phyloP scores from a whole-genome alignment of 2,329 filamentous ascomycete species.

The Coleophoma eucalyptorum region DNA sequence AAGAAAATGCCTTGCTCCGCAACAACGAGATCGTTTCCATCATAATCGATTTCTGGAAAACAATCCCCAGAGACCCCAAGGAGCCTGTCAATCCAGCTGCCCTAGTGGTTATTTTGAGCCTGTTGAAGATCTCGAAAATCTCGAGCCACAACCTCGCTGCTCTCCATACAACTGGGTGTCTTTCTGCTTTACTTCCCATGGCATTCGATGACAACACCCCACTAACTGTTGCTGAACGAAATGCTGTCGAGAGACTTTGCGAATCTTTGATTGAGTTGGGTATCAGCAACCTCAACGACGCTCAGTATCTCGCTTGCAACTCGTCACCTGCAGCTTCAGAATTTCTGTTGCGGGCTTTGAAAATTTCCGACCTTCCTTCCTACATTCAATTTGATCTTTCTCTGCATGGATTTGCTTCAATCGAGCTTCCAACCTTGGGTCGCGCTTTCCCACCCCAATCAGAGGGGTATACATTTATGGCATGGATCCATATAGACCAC shows the following conservation, averaged over 20 bases:
- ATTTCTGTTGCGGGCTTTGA: conserved; percentile 72
- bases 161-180: conserved; percentile 68
- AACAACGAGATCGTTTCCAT: conserved; percentile 61
- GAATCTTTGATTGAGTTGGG: conserved; percentile 69
- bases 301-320: conserved; percentile 64
- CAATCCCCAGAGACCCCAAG: conserved; percentile 46
- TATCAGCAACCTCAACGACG: conserved; percentile 76
- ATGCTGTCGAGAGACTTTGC: conserved; percentile 63
- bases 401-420: conserved; percentile 79
- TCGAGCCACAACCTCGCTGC: conserved; percentile 68
- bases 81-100: conserved; percentile 48
- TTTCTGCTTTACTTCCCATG: conserved; percentile 62
- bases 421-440: conserved; percentile 85
- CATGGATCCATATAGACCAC: conserved; percentile 84
- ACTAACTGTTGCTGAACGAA: conserved; percentile 51
- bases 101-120: conserved; percentile 52
- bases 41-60: conserved; percentile 61
- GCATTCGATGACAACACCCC: conserved; percentile 50
- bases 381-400: conserved; percentile 95
- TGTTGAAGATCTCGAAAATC: conserved; percentile 46
- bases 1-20: conserved; percentile 47
- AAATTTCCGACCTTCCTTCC: conserved; percentile 70
- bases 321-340: conserved; percentile 53
- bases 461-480: conserved; percentile 83
- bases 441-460: conserved; percentile 76